These are phyloP conservation scores for Cymbopogon citratus DNA, from an alignment of 176 grass and related monocot genomes.

Conservation along the genomic window DNA sequence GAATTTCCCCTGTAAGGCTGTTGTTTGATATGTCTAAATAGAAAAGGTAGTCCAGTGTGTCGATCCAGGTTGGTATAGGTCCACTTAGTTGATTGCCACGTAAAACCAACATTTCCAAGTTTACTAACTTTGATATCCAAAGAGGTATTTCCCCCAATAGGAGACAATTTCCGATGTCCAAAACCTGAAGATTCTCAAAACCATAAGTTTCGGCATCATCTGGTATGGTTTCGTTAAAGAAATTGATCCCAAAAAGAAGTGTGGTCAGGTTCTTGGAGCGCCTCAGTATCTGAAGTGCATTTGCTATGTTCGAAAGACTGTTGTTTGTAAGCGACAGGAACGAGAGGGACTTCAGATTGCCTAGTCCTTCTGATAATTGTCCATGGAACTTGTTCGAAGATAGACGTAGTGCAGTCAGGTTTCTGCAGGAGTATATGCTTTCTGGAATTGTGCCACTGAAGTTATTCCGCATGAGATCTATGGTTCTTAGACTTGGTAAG, in stretches of 20 bases:
- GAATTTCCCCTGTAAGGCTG: conserved; percentile 29
- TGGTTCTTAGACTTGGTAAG: not conserved
- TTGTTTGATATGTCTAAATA: conserved; percentile 45
- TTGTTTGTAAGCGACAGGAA: conserved; percentile 37
- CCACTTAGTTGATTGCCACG: conserved; percentile 14
- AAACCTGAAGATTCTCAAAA: conserved; percentile 31
- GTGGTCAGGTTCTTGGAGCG: conserved; percentile 10
- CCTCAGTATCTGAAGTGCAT: conserved; percentile 23
- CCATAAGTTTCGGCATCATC: not conserved
- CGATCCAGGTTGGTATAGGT: conserved; percentile 25
- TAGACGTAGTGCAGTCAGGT: conserved; percentile 32
- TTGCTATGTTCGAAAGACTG: conserved; percentile 26
- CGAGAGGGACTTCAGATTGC: conserved; percentile 16
- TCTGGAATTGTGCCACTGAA: conserved; percentile 43
- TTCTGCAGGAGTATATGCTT: conserved; percentile 39
- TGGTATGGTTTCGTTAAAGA: conserved; percentile 27
- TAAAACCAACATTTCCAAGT: conserved; percentile 23
- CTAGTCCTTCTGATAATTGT: conserved; percentile 18
- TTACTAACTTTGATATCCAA: conserved; percentile 29
- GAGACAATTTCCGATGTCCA: conserved; percentile 5
- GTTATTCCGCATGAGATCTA: conserved; percentile 27
- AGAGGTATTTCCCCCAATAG: conserved; percentile 30
- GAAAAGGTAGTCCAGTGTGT: conserved; percentile 18
- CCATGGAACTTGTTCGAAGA: conserved; percentile 10
- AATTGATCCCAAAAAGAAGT: conserved; percentile 16